A percentile compares a stretch with the other conserved stretches of the same genome.
phyloP scores from a whole-genome alignment of 139 green algal genomes.

The Edaphochlamys debaryana region DNA sequence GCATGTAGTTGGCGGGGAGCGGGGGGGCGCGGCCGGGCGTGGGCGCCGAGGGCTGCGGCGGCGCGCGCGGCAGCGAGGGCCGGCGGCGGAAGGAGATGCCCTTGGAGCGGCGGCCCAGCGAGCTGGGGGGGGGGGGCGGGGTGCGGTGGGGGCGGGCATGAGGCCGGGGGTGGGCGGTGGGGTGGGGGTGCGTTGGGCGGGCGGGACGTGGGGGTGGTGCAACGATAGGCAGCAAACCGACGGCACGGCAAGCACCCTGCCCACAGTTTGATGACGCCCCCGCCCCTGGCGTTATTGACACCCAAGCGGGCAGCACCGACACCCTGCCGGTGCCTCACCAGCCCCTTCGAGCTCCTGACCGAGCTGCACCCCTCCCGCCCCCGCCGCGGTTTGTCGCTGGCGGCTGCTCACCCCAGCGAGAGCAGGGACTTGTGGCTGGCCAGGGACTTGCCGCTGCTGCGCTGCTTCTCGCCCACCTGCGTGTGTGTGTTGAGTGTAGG shows the following conservation, averaged over 20 bases:
- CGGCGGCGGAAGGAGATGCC: slow-evolving; percentile 18
- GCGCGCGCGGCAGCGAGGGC: neutral
- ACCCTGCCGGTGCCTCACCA: neutral
- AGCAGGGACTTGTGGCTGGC: slow-evolving; percentile 12
- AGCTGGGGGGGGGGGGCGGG: neutral
- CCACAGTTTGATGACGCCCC: too few species aligned
- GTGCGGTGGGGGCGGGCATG: too few species aligned
- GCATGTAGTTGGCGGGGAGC: neutral
- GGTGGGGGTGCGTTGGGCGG: neutral
- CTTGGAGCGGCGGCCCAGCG: neutral
- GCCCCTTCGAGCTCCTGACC: neutral
- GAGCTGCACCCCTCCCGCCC: neutral
- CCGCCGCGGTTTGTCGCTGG: neutral
- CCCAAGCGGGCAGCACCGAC: neutral
- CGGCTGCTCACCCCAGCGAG: neutral
- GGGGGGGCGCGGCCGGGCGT: slow-evolving; percentile 20
- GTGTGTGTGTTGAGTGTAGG: too few species aligned
- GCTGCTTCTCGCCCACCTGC: slow-evolving; percentile 24
- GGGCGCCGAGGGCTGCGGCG: slow-evolving; percentile 2
- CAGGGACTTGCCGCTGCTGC: slow-evolving; percentile 16
- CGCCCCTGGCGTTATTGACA: too few species aligned
- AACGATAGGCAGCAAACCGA: too few species aligned
- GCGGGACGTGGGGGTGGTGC: too few species aligned
- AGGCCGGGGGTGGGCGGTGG: neutral
- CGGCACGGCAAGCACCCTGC: too few species aligned